A percentile compares a stretch with the other conserved stretches of the same genome.
Evolutionary conservation across 805 yeast genomes (phyloP).

Genomic region (Jamesozyma spencerorum): DNA sequence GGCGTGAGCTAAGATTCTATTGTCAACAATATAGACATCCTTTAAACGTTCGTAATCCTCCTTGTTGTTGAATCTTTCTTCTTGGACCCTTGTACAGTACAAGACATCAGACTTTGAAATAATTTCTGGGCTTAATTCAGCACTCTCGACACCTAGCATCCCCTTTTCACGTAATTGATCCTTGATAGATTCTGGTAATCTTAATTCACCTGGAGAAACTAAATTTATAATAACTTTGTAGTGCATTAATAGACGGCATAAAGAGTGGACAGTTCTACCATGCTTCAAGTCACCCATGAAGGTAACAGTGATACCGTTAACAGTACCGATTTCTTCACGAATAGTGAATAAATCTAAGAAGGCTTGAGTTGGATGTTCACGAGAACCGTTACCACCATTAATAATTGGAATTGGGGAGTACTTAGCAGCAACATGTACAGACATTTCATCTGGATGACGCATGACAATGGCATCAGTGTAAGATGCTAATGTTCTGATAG

Average conservation of each 20-base stretch:
- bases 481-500: conserved; percentile 87
- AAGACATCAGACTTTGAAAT: conserved; percentile 87
- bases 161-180: conserved; percentile 56
- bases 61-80: conserved; percentile 78
- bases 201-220: conserved; percentile 82
- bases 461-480: conserved; percentile 94
- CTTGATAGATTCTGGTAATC: conserved; percentile 67
- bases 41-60: conserved; percentile 79
- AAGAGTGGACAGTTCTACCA: conserved; percentile 97
- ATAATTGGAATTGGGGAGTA: conserved; percentile 94
- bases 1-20: conserved; percentile 81
- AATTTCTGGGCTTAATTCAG: conserved; percentile 71
- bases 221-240: conserved; percentile 90
- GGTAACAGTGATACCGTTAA: conserved; percentile 93
- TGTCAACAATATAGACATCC: conserved; percentile 87
- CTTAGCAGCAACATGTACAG: conserved; percentile 90
- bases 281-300: conserved; percentile 98
- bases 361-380: conserved; percentile 99
- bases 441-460: conserved; percentile 90
- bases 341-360: conserved; percentile 94
- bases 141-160: conserved; percentile 65
- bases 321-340: conserved; percentile 97
- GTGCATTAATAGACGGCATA: conserved; percentile 80
- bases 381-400: conserved; percentile 96
- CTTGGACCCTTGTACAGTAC: conserved; percentile 96